Evolutionary conservation across 805 yeast genomes (phyloP), one percentile per base, ranked within the genome.

Genomic region (Jamesozyma spencerorum): DNA sequence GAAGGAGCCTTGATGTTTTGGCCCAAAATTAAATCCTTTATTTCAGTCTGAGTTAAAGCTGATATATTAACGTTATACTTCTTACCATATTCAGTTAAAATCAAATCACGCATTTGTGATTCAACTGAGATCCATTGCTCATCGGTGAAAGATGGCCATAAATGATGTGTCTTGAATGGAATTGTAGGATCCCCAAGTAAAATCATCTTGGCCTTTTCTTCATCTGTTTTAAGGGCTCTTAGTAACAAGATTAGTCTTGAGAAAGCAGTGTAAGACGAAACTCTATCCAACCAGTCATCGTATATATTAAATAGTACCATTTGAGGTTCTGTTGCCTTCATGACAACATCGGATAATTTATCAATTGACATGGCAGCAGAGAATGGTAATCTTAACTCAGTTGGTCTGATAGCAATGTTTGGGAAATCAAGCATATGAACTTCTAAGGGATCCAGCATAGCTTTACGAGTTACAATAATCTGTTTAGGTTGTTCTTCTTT

Each of bases 371-470:
- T 63, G 0, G 94, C 85, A 1, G 94, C 79, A 22, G 82, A 81
- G 67, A 92, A 92, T 15, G 99, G 98, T 45, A 92, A 64, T 49
- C 81, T 81, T 41, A 92, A 66, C 58, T 92, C 97, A 0, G 95
- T 81, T 2, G 94, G 85, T 39, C 97, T 74, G 27, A 92, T 82
- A 0, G 90, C 74, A 38, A 87, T 81, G 58, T 86, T 87, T 15
- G 97, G 96, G 69, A 88, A 92, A 59, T 92, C 97, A 40, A 90
- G 72, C 95, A 92, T 85, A 53, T 92, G 97, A 27, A 87, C 97
- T 54, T 90, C 97, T 39, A 92, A 65, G 3, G 99, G 97, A 66
- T 92, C 99, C 44, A 84, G 55, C 71, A 92, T 81, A 12, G 95
- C 94, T 53, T 84, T 85, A 52, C 97, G 70, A 0, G 96, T 84